Evolutionary conservation across 2,329 filamentous ascomycete genomes (phyloP), one percentile per base, ranked within the genome.

Genomic region (Fusarium circinatum): DNA sequence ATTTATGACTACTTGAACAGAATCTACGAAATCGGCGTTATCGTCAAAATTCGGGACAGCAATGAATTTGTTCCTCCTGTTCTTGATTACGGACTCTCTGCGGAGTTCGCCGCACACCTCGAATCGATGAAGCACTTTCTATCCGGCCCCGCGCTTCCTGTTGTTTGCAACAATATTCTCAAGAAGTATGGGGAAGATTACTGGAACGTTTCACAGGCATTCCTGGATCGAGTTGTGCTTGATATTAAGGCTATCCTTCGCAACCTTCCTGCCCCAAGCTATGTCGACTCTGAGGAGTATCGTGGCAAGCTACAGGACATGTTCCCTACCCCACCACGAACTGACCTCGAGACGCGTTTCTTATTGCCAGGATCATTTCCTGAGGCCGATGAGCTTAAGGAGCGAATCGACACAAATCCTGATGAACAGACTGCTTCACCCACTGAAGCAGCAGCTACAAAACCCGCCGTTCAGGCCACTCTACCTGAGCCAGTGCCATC

Each of bases 181-280:
- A 55, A 59, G 18, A 44, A 70, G 42, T 51, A 66, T 57, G 58
- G 42, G 47, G 58, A 66, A 48, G 41, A 36, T 24, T 32, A 66
- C 10, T 54, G 65, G 18, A 52, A 65, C 22, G 47, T 80, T 36
- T 76, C 79, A 13, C 58, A 69, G 36, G 59, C 73, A n/a, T 76
- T 80, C 45, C 56, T 80, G 32, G 75, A 80, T 47, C 62, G 47
- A 20, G 70, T 82, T 32, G 61, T 79, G 28, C 69, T 80, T 49
- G 80, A 82, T 60, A 66, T 82, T 54, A 71, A 78, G 51, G 80
- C 80, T 22, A 75, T 81, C 28, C 62, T 73, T 18, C 65, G 70
- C 41, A 72, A 75, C 36, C 56, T 80, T 8, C 76, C 80, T 9
- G 59, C 76, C 14, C 80, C 80, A 48, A 82, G 79, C 59, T 81